Conservation (phyloP, 345 rosid genomes). For the Salix suchowensis region DNA sequence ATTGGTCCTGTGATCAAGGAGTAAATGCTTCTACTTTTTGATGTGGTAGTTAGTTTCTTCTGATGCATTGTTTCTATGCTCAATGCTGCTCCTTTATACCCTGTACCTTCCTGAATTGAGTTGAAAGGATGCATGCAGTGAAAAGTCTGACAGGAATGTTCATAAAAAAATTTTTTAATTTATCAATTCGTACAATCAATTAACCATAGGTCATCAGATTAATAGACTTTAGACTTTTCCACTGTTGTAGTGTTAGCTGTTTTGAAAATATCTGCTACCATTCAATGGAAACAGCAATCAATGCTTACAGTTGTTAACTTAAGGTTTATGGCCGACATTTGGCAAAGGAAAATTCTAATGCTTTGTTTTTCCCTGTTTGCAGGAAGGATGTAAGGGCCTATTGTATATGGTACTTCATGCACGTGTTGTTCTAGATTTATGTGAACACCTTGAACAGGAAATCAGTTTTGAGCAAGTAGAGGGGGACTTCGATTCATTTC, state of each 20-base stretch:
- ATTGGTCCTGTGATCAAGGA: too few species aligned
- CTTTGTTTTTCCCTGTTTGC: conserved; percentile 7
- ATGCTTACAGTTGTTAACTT: background rate
- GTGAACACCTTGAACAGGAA: conserved; percentile 75
- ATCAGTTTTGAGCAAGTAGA: conserved; percentile 86
- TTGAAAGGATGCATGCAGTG: background rate
- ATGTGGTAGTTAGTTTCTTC: background rate
- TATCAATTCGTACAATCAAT: background rate
- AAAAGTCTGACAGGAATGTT: background rate
- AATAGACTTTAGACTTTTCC: background rate
- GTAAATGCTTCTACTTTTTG: too few species aligned
- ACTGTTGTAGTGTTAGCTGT: background rate
- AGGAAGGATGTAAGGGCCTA: conserved; percentile 97
- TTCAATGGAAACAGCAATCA: background rate
- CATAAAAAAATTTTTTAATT: background rate
- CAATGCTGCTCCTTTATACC: background rate
- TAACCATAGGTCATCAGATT: background rate
- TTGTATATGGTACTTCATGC: conserved; percentile 97
- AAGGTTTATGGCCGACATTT: background rate
- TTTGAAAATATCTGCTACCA: background rate
- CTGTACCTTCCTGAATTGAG: background rate
- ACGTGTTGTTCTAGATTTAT: conserved; percentile 79
- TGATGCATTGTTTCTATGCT: background rate
- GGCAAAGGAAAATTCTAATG: background rate
- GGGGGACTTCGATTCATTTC: conserved; percentile 88